A percentile compares a stretch with the other conserved stretches of the same genome.
phyloP scores from a whole-genome alignment of 805 yeast genomes.

The Suhomyces sp. region DNA sequence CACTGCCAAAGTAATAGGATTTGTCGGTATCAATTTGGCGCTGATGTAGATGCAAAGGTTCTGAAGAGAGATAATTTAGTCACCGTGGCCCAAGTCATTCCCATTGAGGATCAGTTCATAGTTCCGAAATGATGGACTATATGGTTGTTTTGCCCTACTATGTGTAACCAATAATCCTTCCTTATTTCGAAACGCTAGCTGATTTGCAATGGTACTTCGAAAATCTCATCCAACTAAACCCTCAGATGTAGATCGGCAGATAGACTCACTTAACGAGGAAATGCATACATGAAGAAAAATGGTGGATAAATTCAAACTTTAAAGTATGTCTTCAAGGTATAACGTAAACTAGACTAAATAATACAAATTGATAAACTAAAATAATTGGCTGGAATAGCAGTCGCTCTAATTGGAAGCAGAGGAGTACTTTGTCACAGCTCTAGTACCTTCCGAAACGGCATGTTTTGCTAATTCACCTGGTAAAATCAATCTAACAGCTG shows the following conservation, averaged over 20 bases:
- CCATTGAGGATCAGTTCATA: too few relatives aligned
- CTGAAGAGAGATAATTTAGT: too few relatives aligned
- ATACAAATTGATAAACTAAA: slow-evolving; percentile 11
- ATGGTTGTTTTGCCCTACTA: too few relatives aligned
- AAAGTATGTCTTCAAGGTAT: not conserved
- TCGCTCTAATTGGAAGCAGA: slow-evolving; percentile 32
- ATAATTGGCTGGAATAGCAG: not conserved
- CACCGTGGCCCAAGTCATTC: too few relatives aligned
- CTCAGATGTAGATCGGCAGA: not conserved
- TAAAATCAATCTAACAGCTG: slow-evolving; percentile 38
- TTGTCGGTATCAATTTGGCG: too few relatives aligned
- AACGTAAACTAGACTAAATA: slow-evolving; percentile 10
- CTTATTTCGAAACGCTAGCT: too few relatives aligned
- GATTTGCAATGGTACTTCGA: too few relatives aligned
- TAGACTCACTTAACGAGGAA: not conserved
- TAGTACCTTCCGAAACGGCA: slow-evolving; percentile 39
- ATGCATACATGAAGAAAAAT: not conserved
- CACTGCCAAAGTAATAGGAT: too few relatives aligned
- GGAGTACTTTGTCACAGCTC: slow-evolving; percentile 40
- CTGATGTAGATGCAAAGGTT: too few relatives aligned
- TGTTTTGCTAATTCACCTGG: slow-evolving; percentile 41
- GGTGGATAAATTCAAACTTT: not conserved
- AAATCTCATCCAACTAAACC: too few relatives aligned
- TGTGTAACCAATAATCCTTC: too few relatives aligned
- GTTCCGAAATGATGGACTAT: too few relatives aligned